phyloP scores from a whole-genome alignment of 202 grass and related monocot species.

The Brachypodium distachyon region DNA sequence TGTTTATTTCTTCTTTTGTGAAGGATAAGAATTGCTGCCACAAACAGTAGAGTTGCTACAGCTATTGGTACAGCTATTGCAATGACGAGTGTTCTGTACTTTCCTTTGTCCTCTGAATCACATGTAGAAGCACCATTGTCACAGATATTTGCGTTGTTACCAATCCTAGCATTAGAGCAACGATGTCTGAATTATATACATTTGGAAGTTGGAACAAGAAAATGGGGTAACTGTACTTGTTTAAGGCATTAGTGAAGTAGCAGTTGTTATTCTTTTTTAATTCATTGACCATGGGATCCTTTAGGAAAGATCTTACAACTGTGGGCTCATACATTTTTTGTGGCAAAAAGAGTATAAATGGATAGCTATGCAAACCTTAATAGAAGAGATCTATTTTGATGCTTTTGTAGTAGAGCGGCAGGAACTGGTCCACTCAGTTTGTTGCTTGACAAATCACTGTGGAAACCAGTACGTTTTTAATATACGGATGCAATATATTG shows the following conservation, averaged over 20 bases:
- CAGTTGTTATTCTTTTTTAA: not conserved
- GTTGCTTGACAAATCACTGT: slow-evolving; percentile 40
- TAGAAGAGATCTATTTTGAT: slow-evolving; percentile 22
- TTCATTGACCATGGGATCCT: not conserved
- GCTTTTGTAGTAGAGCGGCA: slow-evolving; percentile 28
- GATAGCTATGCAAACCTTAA: slow-evolving; percentile 35
- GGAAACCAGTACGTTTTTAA: not conserved
- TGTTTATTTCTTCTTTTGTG: slow-evolving; percentile 8
- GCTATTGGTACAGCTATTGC: slow-evolving; percentile 24
- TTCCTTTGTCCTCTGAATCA: slow-evolving; percentile 11
- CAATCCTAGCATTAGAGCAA: slow-evolving; percentile 26
- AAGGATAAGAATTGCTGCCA: slow-evolving; percentile 24
- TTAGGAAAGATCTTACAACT: not conserved
- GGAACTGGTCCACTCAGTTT: slow-evolving; percentile 35
- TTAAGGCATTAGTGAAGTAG: not conserved
- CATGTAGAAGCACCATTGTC: slow-evolving; percentile 14
- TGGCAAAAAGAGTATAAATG: not conserved
- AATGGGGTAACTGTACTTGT: not conserved
- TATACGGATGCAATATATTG: not conserved
- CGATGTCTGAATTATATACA: not conserved
- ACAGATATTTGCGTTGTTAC: slow-evolving; percentile 46
- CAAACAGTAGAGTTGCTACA: slow-evolving; percentile 25
- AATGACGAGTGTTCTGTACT: slow-evolving; percentile 16
- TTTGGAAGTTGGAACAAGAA: not conserved
- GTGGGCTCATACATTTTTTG: not conserved